Percentiles rank a stretch among this genome's conserved stretches.
These are phyloP conservation scores for Cercospora sesami DNA, from an alignment of 2,329 filamentous ascomycete genomes.

Conservation along the genomic window DNA sequence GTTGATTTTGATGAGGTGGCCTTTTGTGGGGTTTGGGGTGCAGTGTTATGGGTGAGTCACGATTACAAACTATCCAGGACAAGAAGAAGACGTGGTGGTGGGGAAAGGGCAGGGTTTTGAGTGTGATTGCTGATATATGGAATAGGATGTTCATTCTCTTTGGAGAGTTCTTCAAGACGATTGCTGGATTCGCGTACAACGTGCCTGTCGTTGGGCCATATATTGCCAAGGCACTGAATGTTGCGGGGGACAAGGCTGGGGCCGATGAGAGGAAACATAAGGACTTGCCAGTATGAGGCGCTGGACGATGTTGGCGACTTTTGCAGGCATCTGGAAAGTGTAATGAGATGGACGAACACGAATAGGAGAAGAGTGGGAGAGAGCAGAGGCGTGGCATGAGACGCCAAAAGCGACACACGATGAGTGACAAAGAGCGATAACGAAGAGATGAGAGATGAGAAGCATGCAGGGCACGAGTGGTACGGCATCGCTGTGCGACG, in stretches of 20 bases:
- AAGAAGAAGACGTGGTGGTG: neutral
- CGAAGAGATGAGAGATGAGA: neutral
- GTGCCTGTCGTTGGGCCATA: constrained; percentile 85
- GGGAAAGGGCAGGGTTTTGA: neutral
- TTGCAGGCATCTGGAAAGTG: neutral
- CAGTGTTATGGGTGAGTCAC: constrained; percentile 56
- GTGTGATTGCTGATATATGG: constrained; percentile 41
- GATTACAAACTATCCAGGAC: neutral
- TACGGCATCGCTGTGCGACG: neutral
- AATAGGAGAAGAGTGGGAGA: too few relatives aligned
- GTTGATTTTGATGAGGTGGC: constrained; percentile 87
- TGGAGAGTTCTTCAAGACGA: constrained; percentile 92
- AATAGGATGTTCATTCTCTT: constrained; percentile 84
- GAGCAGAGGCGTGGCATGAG: neutral
- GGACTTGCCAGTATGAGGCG: constrained; percentile 70
- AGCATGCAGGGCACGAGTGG: neutral
- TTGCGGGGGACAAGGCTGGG: constrained; percentile 67
- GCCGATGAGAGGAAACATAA: constrained; percentile 67
- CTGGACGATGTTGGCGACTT: neutral
- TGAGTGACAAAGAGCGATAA: neutral
- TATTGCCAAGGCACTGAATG: constrained; percentile 72
- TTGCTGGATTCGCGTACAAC: constrained; percentile 81
- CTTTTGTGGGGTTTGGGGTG: constrained; percentile 83
- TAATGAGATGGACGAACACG: neutral
- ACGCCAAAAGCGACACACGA: neutral